Percentiles rank a stretch among this genome's conserved stretches.
These are phyloP conservation scores for Trichophyton mentagrophytes DNA, from an alignment of 2,329 filamentous ascomycete genomes.

Conservation along the genomic window DNA sequence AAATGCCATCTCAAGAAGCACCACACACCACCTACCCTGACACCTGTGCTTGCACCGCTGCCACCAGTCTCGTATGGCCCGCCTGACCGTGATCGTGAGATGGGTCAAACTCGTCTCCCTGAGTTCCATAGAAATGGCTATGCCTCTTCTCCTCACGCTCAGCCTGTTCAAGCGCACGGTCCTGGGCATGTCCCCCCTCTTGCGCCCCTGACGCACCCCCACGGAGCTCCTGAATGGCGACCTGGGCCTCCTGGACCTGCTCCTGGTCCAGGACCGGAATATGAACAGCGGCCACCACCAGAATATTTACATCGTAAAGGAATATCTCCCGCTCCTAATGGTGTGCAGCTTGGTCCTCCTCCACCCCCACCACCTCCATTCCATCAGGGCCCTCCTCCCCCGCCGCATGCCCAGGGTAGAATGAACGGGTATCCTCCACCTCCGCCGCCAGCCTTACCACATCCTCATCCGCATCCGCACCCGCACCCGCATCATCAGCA, in stretches of 20 bases:
- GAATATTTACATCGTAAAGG: constrained; percentile 26
- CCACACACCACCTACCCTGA: constrained; percentile 14
- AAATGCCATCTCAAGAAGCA: constrained; percentile 50
- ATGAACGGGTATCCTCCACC: constrained; percentile 38
- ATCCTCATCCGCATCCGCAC: constrained; percentile 16
- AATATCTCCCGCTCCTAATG: constrained; percentile 11
- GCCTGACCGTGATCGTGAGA: constrained; percentile 16
- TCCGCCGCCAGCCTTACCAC: constrained; percentile 13
- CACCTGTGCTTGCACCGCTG: constrained; percentile 22
- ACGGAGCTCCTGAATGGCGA: constrained; percentile 21
- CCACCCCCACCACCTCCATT: constrained; percentile 14
- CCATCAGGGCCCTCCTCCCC: constrained; percentile 22
- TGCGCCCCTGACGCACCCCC: constrained; percentile 16
- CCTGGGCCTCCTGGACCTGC: too few species aligned
- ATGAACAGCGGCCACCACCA: constrained; percentile 22
- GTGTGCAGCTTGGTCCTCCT: constrained; percentile 14
- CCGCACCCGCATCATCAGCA: too few species aligned
- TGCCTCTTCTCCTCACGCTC: constrained; percentile 17
- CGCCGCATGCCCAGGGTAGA: constrained; percentile 32
- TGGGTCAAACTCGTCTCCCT: constrained; percentile 23
- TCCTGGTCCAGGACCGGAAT: constrained; percentile 15
- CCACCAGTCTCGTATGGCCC: not conserved
- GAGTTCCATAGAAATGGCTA: constrained; percentile 23
- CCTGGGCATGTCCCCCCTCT: constrained; percentile 14
- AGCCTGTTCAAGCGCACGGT: constrained; percentile 6